Evolutionary conservation across 1,139 yeast species (phyloP), one percentile per base, ranked within the genome.

Genomic region (Keqinozyma sinolaborantium): DNA sequence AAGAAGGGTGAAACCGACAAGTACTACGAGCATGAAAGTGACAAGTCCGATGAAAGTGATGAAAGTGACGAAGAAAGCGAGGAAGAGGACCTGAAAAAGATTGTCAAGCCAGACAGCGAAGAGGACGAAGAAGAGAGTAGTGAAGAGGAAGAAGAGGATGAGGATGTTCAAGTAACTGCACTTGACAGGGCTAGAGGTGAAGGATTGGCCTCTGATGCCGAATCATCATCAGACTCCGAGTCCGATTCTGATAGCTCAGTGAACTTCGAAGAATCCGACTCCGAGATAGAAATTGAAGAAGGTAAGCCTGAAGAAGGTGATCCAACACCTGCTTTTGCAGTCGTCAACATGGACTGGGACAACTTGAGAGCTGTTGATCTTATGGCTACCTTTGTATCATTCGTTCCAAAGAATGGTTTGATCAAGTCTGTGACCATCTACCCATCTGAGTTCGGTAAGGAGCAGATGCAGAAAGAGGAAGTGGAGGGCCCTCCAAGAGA

Each of bases 281-380:
- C 70, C 2, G 85, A 76, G 16, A 55, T 70, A 14, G 86, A 79
- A 40, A 44, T 67, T 3, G 90, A 80, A 43, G 66, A 64, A 21
- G 54, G 58, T 6, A 72, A 76, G 35, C 84, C 94, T 9, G 92
- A 85, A 31, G 81, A 79, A 38, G 95, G 96, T 26, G 97, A 90
- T 2, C 95, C 95, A 18, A 72, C 95, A 0, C 63, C 65, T 23
- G 65, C 85, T 4, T 70, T 94, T 52, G 98, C 98, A 0, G 95
- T 83, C 2, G 98, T 94, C 20, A 94, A 94, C 50, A 70, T 94
- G 74, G 98, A 94, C 53, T 94, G 98, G 98, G 99, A 94, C 47
- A 85, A 92, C 51, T 70, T 94, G 14, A 73, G 79, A 32, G 85
- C 97, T 0, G 79, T 77, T 9, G 98, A 92, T 55, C 53, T 94